Base-by-base conservation (phyloP, 2,329 filamentous ascomycete genomes). In the Monosporascus cannonballus region DNA sequence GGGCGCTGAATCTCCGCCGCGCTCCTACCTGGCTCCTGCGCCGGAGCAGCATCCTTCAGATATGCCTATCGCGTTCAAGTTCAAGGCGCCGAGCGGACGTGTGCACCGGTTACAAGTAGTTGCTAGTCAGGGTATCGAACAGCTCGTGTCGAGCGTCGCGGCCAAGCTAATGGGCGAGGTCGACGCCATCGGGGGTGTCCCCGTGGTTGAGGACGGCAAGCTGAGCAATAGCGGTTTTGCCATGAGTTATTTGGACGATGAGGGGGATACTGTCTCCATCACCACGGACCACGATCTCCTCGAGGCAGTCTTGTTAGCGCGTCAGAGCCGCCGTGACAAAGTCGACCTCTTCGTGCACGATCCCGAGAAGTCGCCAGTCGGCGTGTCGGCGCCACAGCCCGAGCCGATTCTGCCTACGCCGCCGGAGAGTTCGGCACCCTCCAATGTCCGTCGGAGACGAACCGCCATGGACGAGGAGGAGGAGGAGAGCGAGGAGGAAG, bases 301-400 rank as follows among this genome's bases (percentile, higher is more conserved):
- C 2, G 94, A 99, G 71, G 91, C 94, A 2, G 90, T 99, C 60
- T 78, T 86, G 20, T 80, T 97, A 27, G 90, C 93, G 4, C 86
- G 90, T 55, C 85, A 88, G 54, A 80, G 82, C 46, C 84, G 78
- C 61, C 85, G 84, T 46, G 94, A 97, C 61, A 99, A 99, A 78
- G 94, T 99, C 20, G 94, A 99, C 64, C 80, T 99, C 17, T 97
- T 96, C 64, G 92, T 97, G 14, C 94, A 99, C 68, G 89, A 99
- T 63, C 92, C 93, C 1, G 84, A 91, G 57, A 87, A 94, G 72
- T 85, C 93, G n/a, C 89, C 92, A 0, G 79, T 91, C n/a, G 76
- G 84, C 9, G 75, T 80, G 1, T 80, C 83, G 0, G 70, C 85
- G 11, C 78, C 76, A 24, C 65, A 69, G 22, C 70, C 74, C 3